These are phyloP conservation scores for Ilyonectria mors-panacis DNA, from an alignment of 2,329 filamentous ascomycete genomes.

Conservation along the genomic window DNA sequence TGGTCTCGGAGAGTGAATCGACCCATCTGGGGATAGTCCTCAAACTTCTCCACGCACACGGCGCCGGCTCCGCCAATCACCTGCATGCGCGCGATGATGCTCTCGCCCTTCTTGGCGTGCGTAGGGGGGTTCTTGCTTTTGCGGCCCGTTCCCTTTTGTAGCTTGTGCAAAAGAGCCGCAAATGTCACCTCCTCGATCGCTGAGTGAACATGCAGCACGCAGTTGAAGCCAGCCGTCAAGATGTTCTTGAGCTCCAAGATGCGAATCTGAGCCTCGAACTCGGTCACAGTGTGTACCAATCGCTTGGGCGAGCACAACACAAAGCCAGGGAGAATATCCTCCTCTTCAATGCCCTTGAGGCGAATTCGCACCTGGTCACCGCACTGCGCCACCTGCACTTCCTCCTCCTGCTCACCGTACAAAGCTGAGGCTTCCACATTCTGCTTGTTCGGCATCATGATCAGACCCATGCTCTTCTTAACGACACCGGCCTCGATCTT, in stretches of 20 bases:
- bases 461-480: constrained; percentile 87
- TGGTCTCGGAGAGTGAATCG: constrained; percentile 92
- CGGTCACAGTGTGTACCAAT: constrained; percentile 88
- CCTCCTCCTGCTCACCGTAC: constrained; percentile 97
- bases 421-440: constrained; percentile 85
- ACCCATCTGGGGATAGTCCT: constrained; percentile 95
- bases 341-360: constrained; percentile 95
- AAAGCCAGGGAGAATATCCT: constrained; percentile 95
- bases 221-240: constrained; percentile 95
- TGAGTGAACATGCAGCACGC: constrained; percentile 96
- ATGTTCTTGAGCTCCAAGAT: constrained; percentile 96
- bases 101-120: constrained; percentile 85
- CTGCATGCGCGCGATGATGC: constrained; percentile 93
- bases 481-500: constrained; percentile 96
- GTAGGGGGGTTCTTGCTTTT: constrained; percentile 95
- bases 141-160: constrained; percentile 93
- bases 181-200: constrained; percentile 99
- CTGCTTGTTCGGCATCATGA: constrained; percentile 97
- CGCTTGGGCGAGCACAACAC: constrained; percentile 96
- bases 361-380: constrained; percentile 96
- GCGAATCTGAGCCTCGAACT: constrained; percentile 96
- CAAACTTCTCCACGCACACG: constrained; percentile 94
- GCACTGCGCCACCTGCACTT: constrained; percentile 84
- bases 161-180: constrained; percentile 86
- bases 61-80: constrained; percentile 87